phyloP scores from a whole-genome alignment of 2,329 filamentous ascomycete genomes.

The Penicillium paneum region DNA sequence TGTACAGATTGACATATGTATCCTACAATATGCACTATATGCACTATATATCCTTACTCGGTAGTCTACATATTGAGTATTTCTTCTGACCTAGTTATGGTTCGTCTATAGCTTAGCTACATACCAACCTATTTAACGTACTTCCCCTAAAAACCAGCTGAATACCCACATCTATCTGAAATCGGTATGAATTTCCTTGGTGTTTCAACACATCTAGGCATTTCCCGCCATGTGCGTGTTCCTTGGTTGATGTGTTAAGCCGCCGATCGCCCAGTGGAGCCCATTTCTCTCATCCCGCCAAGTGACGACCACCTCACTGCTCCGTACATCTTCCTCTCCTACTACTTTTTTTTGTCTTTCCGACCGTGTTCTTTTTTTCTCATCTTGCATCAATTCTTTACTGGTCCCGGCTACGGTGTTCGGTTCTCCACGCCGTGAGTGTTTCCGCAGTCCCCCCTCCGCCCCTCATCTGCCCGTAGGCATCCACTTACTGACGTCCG shows the following conservation, averaged over 20 bases:
- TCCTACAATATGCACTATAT: not conserved
- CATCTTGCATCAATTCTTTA: constrained; percentile 7
- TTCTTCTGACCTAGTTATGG: not conserved
- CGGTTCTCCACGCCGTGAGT: constrained; percentile 12
- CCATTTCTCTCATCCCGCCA: constrained; percentile 30
- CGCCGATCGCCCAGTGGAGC: constrained; percentile 37
- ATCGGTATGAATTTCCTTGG: not conserved
- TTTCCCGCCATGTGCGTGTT: constrained; percentile 11
- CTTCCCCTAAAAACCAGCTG: not conserved
- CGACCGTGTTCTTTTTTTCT: constrained; percentile 1
- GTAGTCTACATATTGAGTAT: too few relatives aligned
- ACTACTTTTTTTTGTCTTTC: constrained; percentile 2
- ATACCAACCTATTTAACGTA: not conserved
- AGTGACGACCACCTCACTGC: constrained; percentile 29
- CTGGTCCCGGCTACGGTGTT: constrained; percentile 9
- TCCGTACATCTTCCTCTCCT: constrained; percentile 9
- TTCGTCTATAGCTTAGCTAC: not conserved
- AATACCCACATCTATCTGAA: not conserved
- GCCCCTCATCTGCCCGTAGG: constrained; percentile 26
- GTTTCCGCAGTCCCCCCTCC: constrained; percentile 12
- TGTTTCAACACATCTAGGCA: not conserved
- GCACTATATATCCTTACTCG: too few relatives aligned
- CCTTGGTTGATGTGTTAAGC: constrained; percentile 32
- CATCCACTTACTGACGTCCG: constrained; percentile 26
- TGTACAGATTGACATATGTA: not conserved